Evolutionary conservation across 2,329 filamentous ascomycete species (phyloP).

Genomic region (Podosphaera fusca): DNA sequence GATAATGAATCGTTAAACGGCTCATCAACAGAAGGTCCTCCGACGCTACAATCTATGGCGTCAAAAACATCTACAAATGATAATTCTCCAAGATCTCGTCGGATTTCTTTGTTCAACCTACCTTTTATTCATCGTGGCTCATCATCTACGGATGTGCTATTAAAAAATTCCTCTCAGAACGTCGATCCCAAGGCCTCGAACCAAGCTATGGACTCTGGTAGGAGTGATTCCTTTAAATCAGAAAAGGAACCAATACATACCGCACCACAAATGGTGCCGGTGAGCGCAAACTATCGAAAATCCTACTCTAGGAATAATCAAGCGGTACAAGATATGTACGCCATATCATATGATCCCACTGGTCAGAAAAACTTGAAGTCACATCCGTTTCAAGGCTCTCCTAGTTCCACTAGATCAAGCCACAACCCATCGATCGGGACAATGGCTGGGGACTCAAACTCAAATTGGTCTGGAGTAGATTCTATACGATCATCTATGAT

Average conservation of each 20-base stretch:
- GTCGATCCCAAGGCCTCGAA: slow-evolving; percentile 7
- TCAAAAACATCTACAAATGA: slow-evolving; percentile 12
- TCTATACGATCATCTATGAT: slow-evolving; percentile 33
- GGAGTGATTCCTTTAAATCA: slow-evolving; percentile 12
- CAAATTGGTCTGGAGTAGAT: slow-evolving; percentile 34
- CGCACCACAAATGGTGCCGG: slow-evolving; percentile 7
- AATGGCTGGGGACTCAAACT: slow-evolving; percentile 18
- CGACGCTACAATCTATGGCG: slow-evolving; percentile 7
- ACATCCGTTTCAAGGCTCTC: slow-evolving; percentile 15
- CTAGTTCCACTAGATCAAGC: slow-evolving; percentile 22
- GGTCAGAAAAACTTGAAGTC: slow-evolving; percentile 18
- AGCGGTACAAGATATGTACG: slow-evolving; percentile 20
- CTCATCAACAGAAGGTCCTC: slow-evolving; percentile 11
- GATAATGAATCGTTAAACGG: slow-evolving; percentile 23
- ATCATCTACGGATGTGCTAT: slow-evolving; percentile 6
- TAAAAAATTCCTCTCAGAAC: slow-evolving; percentile 7
- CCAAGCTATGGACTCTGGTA: slow-evolving; percentile 11
- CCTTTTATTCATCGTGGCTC: slow-evolving; percentile 13
- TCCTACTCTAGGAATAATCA: slow-evolving; percentile 22
- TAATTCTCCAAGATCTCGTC: slow-evolving; percentile 13
- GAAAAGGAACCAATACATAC: slow-evolving; percentile 9
- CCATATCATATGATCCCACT: slow-evolving; percentile 21
- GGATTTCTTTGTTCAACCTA: slow-evolving; percentile 17
- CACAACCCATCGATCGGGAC: slow-evolving; percentile 19
- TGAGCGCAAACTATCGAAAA: slow-evolving; percentile 18